A percentile compares a stretch with the other conserved stretches of the same genome.
phyloP scores from a whole-genome alignment of 768 basidiomycete genomes.

The Polyporus arcularius region DNA sequence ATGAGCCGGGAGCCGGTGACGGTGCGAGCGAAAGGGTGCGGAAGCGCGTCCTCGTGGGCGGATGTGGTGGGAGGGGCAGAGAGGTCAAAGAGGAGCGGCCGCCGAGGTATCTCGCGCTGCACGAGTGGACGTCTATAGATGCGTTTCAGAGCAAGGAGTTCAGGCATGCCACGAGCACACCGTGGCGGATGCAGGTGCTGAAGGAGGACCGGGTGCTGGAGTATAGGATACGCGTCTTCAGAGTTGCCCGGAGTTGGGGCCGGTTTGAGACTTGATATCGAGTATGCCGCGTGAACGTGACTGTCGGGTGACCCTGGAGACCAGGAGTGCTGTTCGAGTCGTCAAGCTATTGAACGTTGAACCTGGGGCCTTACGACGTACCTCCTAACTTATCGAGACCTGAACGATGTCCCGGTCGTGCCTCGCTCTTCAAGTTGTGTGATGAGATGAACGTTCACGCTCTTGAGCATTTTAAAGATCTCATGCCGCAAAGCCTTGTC shows the following conservation, averaged over 20 bases:
- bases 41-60: not conserved
- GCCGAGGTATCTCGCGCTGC: constrained; percentile 42
- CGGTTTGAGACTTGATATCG: not conserved
- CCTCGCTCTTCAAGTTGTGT: no score
- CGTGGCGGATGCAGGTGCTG: constrained; percentile 44
- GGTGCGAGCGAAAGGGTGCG: constrained; percentile 18
- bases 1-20: not conserved
- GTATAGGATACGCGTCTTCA: constrained; percentile 34
- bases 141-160: constrained; percentile 40
- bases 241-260: not conserved
- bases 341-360: no score
- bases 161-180: constrained; percentile 41
- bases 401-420: no score
- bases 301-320: no score
- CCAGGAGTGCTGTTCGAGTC: no score
- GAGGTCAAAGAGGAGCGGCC: constrained; percentile 16
- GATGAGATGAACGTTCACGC: no score
- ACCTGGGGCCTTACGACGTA: no score
- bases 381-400: no score
- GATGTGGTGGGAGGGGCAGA: constrained; percentile 4
- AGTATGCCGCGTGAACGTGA: no score
- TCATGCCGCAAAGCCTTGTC: no score
- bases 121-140: constrained; percentile 35
- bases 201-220: constrained; percentile 29
- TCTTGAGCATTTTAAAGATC: no score